phyloP scores from a whole-genome alignment of 1,284 basidiomycete species.

The Coniferiporia sulphurascens region DNA sequence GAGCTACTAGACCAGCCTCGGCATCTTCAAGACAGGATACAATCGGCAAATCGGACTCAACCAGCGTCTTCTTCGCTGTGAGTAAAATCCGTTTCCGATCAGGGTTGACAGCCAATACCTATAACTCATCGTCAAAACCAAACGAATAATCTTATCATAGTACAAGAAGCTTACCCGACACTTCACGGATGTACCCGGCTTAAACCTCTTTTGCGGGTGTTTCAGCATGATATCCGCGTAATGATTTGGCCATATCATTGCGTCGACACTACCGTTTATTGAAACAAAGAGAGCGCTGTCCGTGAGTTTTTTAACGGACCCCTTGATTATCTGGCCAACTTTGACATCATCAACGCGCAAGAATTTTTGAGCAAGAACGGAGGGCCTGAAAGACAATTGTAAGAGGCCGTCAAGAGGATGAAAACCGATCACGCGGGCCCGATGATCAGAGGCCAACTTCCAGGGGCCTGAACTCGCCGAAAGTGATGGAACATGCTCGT shows the following conservation, averaged over 20 bases:
- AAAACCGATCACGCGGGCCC: slow-evolving; percentile 87
- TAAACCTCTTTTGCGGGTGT: slow-evolving; percentile 91
- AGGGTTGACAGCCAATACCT: slow-evolving; percentile 87
- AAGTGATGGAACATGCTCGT: slow-evolving; percentile 82
- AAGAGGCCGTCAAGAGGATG: slow-evolving; percentile 86
- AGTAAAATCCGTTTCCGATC: slow-evolving; percentile 80
- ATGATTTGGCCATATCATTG: slow-evolving; percentile 91
- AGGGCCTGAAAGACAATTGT: slow-evolving; percentile 80
- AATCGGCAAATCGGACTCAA: slow-evolving; percentile 77
- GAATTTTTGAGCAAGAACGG: slow-evolving; percentile 84
- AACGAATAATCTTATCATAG: not conserved
- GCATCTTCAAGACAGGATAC: slow-evolving; percentile 67
- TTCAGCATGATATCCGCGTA: slow-evolving; percentile 93
- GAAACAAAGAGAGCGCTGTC: slow-evolving; percentile 81
- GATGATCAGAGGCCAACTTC: slow-evolving; percentile 76
- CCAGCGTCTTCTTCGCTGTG: slow-evolving; percentile 89
- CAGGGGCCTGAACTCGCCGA: slow-evolving; percentile 69
- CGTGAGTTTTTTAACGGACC: slow-evolving; percentile 78
- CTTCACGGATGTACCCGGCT: slow-evolving; percentile 78
- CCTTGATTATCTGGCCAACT: slow-evolving; percentile 82
- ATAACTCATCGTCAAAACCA: not conserved
- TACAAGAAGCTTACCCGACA: slow-evolving; percentile 60
- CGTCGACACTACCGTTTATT: slow-evolving; percentile 83
- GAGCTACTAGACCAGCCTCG: slow-evolving; percentile 67
- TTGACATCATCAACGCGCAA: slow-evolving; percentile 81